phyloP scores from a whole-genome alignment of 1,284 basidiomycete species.

The Puccinia novopanici region DNA sequence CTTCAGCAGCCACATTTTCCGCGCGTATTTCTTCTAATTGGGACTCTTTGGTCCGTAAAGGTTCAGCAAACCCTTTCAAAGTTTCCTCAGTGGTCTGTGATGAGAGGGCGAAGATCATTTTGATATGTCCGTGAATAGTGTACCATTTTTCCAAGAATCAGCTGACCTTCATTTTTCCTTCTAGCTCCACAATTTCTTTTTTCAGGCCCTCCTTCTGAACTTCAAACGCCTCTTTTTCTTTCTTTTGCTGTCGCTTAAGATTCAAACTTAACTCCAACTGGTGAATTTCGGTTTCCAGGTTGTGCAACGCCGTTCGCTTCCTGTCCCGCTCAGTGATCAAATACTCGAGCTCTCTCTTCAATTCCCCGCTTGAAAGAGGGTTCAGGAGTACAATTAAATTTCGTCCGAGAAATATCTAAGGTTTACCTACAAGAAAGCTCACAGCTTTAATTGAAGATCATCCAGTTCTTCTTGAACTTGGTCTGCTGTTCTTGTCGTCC shows the following conservation, averaged over 20 bases:
- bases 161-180: conserved; percentile 37
- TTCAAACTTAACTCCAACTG: conserved; percentile 43
- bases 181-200: conserved; percentile 26
- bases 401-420: neutral
- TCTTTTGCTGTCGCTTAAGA: conserved; percentile 33
- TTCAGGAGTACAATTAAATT: neutral
- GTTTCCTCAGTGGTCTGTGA: conserved; percentile 69
- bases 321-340: conserved; percentile 26
- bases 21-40: conserved; percentile 66
- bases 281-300: conserved; percentile 40
- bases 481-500: conserved; percentile 76
- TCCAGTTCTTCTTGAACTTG: conserved; percentile 79
- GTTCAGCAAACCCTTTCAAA: conserved; percentile 68
- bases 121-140: too few relatives aligned
- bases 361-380: conserved; percentile 13
- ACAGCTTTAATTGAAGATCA: conserved; percentile 69
- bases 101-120: neutral
- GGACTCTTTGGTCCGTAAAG: conserved; percentile 70
- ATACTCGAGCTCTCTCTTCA: conserved; percentile 29
- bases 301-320: conserved; percentile 27
- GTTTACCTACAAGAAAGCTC: conserved; percentile 55
- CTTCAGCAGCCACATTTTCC: conserved; percentile 65
- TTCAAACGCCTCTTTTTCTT: conserved; percentile 35
- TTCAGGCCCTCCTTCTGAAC: conserved; percentile 36
- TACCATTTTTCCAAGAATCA: neutral